These are phyloP conservation scores for Rosa rugosa DNA, from an alignment of 306 rosid genomes.

Conservation along the genomic window DNA sequence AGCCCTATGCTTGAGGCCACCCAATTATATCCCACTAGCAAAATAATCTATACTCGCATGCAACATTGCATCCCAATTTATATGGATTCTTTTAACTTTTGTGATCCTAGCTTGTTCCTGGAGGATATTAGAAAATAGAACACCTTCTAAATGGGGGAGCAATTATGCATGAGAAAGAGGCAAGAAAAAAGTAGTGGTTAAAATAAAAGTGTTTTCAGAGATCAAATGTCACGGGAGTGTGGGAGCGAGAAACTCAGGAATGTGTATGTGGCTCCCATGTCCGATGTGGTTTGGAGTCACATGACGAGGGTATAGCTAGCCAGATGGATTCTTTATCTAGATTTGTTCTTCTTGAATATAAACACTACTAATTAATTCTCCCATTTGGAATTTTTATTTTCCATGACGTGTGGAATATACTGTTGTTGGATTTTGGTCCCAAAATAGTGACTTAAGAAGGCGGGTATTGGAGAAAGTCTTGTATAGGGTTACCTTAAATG, in stretches of 20 bases:
- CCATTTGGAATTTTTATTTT: not conserved
- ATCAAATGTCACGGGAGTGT: not conserved
- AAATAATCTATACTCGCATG: not conserved
- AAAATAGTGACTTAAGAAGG: not conserved
- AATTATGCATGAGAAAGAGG: not conserved
- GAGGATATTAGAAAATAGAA: not conserved
- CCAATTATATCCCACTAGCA: not conserved
- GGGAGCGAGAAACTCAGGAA: not conserved
- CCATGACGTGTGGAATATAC: too few relatives aligned
- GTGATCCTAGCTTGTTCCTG: not conserved
- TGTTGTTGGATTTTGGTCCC: not conserved
- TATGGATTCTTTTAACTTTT: not conserved
- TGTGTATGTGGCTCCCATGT: slow-evolving; percentile 3
- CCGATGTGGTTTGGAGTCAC: slow-evolving; percentile 8
- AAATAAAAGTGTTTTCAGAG: not conserved
- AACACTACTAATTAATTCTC: not conserved
- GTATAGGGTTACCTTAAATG: not conserved
- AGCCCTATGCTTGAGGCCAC: not conserved
- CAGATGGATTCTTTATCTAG: not conserved
- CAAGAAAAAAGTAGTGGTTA: slow-evolving; percentile 9
- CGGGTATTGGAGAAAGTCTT: not conserved
- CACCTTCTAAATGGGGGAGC: not conserved
- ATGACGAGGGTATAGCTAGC: not conserved
- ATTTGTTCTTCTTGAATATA: not conserved
- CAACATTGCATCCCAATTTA: not conserved